These are phyloP conservation scores for Plasmodium yoelii DNA, from an alignment of 169 alveolate species.

Conservation along the genomic window DNA sequence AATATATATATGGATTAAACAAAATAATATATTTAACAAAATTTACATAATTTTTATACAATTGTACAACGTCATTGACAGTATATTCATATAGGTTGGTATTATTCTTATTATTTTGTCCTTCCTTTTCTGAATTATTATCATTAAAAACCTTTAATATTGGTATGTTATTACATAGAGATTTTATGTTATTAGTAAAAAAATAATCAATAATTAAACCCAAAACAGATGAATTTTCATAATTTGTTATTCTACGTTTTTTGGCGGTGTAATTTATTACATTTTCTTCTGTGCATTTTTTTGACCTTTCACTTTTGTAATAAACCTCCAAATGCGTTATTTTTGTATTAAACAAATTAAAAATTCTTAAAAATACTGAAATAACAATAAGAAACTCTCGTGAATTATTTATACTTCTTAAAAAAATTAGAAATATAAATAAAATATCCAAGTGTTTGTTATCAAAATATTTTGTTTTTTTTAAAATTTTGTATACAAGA, in stretches of 20 bases:
- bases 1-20: conserved; percentile 55
- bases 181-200: conserved; percentile 34
- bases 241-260: background rate
- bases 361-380: conserved; percentile 47
- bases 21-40: conserved; percentile 50
- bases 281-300: background rate
- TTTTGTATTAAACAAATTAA: conserved; percentile 34
- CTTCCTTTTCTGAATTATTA: conserved; percentile 6
- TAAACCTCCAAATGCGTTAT: background rate
- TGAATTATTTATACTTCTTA: conserved; percentile 28
- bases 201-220: conserved; percentile 23
- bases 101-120: background rate
- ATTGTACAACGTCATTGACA: conserved; percentile 14
- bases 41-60: conserved; percentile 45
- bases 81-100: conserved; percentile 9
- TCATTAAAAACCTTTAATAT: conserved; percentile 38
- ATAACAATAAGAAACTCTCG: conserved; percentile 35
- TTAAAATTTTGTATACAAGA: conserved; percentile 30
- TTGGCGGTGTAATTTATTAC: no score
- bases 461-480: conserved; percentile 68
- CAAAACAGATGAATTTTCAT: conserved; percentile 25
- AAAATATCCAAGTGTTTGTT: conserved; percentile 23
- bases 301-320: background rate
- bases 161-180: conserved; percentile 1
- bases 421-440: conserved; percentile 20